Percentiles rank a stretch among this genome's conserved stretches.
These are phyloP conservation scores for Triglochin maritima DNA, from an alignment of 106 monocot species.

Conservation along the genomic window DNA sequence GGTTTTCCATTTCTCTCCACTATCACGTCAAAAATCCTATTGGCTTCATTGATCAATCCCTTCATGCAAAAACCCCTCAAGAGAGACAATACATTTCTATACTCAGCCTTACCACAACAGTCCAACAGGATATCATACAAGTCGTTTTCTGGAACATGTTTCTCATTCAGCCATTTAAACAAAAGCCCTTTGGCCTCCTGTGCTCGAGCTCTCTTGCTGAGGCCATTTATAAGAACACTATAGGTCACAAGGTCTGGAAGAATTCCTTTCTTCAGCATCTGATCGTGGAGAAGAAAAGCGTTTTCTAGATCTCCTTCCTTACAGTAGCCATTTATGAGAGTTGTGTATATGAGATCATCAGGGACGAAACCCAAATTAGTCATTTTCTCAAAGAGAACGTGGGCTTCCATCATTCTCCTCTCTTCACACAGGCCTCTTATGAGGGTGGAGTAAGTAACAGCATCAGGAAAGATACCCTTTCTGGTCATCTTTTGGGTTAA, in stretches of 20 bases:
- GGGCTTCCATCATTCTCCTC: slow-evolving; percentile 44
- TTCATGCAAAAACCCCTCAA: slow-evolving; percentile 82
- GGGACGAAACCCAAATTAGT: slow-evolving; percentile 28
- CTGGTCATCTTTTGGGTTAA: slow-evolving; percentile 45
- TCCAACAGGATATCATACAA: slow-evolving; percentile 45
- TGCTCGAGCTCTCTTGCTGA: slow-evolving; percentile 46
- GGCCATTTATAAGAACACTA: slow-evolving; percentile 82
- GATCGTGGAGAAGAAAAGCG: slow-evolving; percentile 58
- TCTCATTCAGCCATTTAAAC: slow-evolving; percentile 42
- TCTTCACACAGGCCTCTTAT: slow-evolving; percentile 67
- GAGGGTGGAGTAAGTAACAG: slow-evolving; percentile 57
- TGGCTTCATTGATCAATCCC: slow-evolving; percentile 77
- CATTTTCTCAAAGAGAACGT: slow-evolving; percentile 51
- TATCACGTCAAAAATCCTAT: slow-evolving; percentile 53
- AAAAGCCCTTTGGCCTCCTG: slow-evolving; percentile 66
- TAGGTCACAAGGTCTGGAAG: slow-evolving; percentile 84
- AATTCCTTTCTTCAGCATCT: slow-evolving; percentile 64
- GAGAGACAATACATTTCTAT: slow-evolving; percentile 38
- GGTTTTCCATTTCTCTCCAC: slow-evolving; percentile 31
- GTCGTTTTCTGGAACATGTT: slow-evolving; percentile 39
- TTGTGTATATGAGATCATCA: slow-evolving; percentile 59
- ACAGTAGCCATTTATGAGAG: slow-evolving; percentile 70
- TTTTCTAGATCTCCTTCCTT: slow-evolving; percentile 60
- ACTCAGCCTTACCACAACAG: slow-evolving; percentile 35
- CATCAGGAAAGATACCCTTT: slow-evolving; percentile 45